Evolutionary conservation across 2,329 filamentous ascomycete species (phyloP).

Genomic region (Tolypocladium album): DNA sequence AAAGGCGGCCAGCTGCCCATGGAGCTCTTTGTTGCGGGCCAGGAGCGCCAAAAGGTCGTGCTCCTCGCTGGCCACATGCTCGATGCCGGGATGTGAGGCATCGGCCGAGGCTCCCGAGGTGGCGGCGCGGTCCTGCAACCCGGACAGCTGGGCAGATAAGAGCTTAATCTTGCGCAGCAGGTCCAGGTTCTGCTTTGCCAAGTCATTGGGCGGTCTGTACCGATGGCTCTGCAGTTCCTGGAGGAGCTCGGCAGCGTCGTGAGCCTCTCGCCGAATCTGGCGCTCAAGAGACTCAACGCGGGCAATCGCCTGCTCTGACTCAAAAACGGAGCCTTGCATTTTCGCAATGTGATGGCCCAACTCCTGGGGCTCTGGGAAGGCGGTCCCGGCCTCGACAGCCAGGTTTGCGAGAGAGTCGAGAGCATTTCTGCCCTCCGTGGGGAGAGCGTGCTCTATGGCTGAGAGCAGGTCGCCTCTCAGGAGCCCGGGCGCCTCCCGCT

Average conservation of each 20-base stretch:
- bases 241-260: conserved; percentile 26
- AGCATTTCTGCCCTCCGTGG: conserved; percentile 40
- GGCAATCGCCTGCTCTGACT: conserved; percentile 43
- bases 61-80: conserved; percentile 49
- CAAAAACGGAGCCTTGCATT: conserved; percentile 42
- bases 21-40: conserved; percentile 46
- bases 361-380: conserved; percentile 33
- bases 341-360: conserved; percentile 43
- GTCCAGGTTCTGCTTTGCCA: conserved; percentile 63
- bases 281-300: conserved; percentile 45
- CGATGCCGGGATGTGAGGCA: conserved; percentile 36
- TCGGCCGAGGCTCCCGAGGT: conserved; percentile 23
- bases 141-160: conserved; percentile 54
- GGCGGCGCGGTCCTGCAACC: conserved; percentile 41
- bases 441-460: conserved; percentile 43
- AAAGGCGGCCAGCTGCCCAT: conserved; percentile 54
- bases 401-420: conserved; percentile 48
- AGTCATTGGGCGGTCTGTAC: conserved; percentile 44
- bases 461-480: conserved; percentile 33
- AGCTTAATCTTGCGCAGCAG: conserved; percentile 60
- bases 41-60: conserved; percentile 46
- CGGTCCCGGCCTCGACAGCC: conserved; percentile 37
- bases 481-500: not conserved
- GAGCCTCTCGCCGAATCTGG: conserved; percentile 42
- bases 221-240: conserved; percentile 29